phyloP scores from a whole-genome alignment of 108 stramenopile genomes.

The Cyclostephanos tholiformis region DNA sequence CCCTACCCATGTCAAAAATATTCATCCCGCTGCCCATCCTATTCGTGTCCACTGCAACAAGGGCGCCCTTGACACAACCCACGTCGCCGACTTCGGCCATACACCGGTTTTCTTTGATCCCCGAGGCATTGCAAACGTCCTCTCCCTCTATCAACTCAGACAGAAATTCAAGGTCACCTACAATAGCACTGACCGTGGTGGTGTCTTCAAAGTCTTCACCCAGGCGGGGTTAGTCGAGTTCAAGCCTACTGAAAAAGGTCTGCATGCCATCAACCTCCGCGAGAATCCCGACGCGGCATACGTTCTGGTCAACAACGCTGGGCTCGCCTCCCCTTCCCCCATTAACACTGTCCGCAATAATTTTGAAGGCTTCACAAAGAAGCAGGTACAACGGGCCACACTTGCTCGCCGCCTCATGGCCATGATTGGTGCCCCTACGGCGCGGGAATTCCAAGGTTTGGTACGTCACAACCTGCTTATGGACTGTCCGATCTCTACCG shows the following conservation, averaged over 20 bases:
- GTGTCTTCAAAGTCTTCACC: no score
- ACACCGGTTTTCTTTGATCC: constrained; percentile 43
- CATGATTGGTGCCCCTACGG: no score
- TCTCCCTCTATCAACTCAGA: constrained; percentile 27
- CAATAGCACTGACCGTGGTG: no score
- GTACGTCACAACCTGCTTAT: no score
- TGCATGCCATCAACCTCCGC: not conserved
- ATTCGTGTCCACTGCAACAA: constrained; percentile 23
- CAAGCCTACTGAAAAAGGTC: not conserved
- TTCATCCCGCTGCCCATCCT: not conserved
- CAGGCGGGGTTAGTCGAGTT: not conserved
- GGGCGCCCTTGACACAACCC: constrained; percentile 1
- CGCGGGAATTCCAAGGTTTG: no score
- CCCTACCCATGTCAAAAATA: constrained; percentile 32
- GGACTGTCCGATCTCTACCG: constrained; percentile 44
- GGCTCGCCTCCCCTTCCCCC: not conserved
- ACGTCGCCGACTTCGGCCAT: constrained; percentile 20
- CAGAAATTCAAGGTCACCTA: constrained; percentile 20
- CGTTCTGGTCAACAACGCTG: not conserved
- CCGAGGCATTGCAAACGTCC: constrained; percentile 48
- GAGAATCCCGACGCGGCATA: not conserved
- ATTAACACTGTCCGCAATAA: not conserved
- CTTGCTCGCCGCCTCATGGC: constrained; percentile 8
- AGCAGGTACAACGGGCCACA: constrained; percentile 7
- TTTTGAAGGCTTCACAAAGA: constrained; percentile 9